Conservation (phyloP, 768 basidiomycete species). For the Lactarius quietus region DNA sequence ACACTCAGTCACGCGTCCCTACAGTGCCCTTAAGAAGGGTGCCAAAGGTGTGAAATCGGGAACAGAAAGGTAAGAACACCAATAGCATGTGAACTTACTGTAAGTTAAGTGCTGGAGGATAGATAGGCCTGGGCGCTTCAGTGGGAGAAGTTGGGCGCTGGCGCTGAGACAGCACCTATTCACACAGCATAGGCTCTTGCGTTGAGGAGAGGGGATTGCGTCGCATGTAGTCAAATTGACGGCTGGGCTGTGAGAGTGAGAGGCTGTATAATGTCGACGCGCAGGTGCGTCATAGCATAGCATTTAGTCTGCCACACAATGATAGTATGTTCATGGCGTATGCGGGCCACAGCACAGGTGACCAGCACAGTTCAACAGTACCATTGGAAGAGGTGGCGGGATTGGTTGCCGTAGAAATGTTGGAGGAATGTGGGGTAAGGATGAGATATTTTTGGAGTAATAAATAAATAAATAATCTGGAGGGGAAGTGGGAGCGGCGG, state of each 20-base stretch:
- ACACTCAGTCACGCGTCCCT: slow-evolving; percentile 5
- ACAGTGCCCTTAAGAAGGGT: not conserved
- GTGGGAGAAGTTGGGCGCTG: not conserved
- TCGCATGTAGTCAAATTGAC: not conserved
- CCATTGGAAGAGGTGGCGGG: not conserved
- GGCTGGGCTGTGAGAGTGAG: not conserved
- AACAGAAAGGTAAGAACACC: not conserved
- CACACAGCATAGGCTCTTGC: not conserved
- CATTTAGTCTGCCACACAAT: not conserved
- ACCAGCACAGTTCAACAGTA: not conserved
- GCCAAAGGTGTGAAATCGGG: not conserved
- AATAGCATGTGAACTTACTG: slow-evolving; percentile 2
- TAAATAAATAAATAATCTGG: not conserved
- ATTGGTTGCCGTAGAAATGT: not conserved
- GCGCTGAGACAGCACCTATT: not conserved
- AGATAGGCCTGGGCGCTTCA: not conserved
- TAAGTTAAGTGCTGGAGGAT: not conserved
- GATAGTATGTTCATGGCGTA: not conserved
- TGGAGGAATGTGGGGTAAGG: not conserved
- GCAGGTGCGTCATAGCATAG: slow-evolving; percentile 2
- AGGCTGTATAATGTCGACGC: not conserved
- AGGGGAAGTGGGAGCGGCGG: not conserved
- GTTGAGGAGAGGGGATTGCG: not conserved
- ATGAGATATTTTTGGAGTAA: not conserved
- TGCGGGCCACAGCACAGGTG: not conserved